These are phyloP conservation scores for Cydonia oblonga DNA, from an alignment of 331 rosid genomes.

Conservation along the genomic window DNA sequence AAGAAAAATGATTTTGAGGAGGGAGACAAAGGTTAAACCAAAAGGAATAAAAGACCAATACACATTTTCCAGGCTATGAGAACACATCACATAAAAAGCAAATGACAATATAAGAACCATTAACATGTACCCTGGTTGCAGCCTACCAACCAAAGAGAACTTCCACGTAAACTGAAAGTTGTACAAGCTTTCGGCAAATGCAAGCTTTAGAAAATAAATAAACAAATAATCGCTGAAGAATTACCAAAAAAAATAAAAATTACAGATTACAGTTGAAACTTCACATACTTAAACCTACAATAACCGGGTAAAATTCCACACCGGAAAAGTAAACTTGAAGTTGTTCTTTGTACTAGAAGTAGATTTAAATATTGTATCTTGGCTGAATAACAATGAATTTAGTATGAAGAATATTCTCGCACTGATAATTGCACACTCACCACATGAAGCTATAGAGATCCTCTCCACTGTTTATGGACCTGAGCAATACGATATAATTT, in stretches of 20 bases:
- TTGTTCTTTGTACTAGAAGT: neutral
- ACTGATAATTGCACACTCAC: conserved; percentile 20
- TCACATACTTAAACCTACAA: neutral
- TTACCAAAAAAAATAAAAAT: neutral
- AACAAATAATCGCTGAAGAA: neutral
- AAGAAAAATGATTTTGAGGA: neutral
- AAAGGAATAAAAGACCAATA: neutral
- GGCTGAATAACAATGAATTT: conserved; percentile 5
- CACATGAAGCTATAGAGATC: conserved; percentile 20
- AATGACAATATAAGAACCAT: neutral
- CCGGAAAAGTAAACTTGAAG: neutral
- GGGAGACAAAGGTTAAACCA: neutral
- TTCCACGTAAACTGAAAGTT: neutral
- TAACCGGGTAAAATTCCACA: neutral
- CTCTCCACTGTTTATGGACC: conserved; percentile 20
- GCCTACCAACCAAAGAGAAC: neutral
- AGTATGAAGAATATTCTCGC: conserved; percentile 16
- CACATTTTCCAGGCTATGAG: neutral
- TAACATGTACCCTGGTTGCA: neutral
- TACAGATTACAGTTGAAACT: neutral
- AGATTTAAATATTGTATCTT: conserved; percentile 5
- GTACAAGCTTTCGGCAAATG: neutral
- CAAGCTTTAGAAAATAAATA: neutral
- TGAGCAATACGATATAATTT: conserved; percentile 22
- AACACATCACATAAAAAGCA: neutral